Conservation (phyloP, 176 grass and related monocot genomes). For the Raddia distichophylla region DNA sequence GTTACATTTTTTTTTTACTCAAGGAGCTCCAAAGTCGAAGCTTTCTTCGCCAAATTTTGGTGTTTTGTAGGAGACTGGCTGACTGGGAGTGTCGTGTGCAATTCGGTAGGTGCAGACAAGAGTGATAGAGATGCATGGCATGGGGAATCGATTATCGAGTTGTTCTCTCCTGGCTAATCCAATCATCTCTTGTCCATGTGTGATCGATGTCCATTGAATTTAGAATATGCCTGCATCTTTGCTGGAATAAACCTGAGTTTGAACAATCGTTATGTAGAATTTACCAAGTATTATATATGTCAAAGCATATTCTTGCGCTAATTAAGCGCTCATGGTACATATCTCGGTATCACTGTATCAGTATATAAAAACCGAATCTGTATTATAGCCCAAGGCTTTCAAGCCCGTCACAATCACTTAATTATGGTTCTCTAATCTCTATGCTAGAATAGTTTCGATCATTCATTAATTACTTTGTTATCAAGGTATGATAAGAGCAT, state of each 20-base stretch:
- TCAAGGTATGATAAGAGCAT: not conserved
- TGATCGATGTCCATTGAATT: not conserved
- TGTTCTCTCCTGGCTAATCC: not conserved
- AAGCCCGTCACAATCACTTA: constrained; percentile 24
- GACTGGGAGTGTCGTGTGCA: no score
- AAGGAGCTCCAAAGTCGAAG: not conserved
- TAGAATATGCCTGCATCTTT: constrained; percentile 30
- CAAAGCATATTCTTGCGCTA: constrained; percentile 45
- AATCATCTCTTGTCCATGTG: not conserved
- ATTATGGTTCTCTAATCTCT: constrained; percentile 19
- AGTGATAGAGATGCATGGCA: not conserved
- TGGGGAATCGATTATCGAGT: constrained; percentile 24
- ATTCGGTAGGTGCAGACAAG: not conserved
- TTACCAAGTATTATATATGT: constrained; percentile 32
- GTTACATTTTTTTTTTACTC: not conserved
- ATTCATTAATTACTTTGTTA: not conserved
- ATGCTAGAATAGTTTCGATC: not conserved
- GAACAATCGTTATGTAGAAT: not conserved
- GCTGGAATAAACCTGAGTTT: constrained; percentile 37
- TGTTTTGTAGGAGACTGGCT: no score
- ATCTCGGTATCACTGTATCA: constrained; percentile 18
- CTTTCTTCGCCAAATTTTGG: not conserved
- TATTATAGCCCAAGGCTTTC: not conserved
- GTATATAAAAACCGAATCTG: not conserved
- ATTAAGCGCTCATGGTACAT: not conserved